phyloP scores from a whole-genome alignment of 2,329 filamentous ascomycete species.

The Cryphonectria naterciae region DNA sequence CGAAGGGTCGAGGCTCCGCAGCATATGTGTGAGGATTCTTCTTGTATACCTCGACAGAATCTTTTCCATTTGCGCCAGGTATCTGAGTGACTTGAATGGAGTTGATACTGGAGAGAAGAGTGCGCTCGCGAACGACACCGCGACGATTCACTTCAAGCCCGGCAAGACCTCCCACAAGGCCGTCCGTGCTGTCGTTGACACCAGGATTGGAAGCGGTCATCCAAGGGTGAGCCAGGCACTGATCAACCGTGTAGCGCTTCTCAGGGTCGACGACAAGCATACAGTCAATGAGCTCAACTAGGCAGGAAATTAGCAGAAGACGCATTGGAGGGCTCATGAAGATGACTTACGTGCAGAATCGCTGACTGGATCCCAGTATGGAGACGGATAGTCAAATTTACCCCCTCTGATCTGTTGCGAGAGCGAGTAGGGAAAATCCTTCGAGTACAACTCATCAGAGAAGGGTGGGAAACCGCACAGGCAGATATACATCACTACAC shows the following conservation, averaged over 20 bases:
- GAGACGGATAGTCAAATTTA: slow-evolving; percentile 91
- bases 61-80: slow-evolving; percentile 57
- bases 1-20: slow-evolving; percentile 68
- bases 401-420: slow-evolving; percentile 89
- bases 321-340: neutral
- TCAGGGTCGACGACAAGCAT: slow-evolving; percentile 92
- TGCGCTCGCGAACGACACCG: slow-evolving; percentile 80
- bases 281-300: slow-evolving; percentile 85
- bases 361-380: slow-evolving; percentile 90
- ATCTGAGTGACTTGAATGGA: slow-evolving; percentile 64
- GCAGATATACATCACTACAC: slow-evolving; percentile 97
- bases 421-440: slow-evolving; percentile 82
- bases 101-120: slow-evolving; percentile 81
- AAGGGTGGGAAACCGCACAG: slow-evolving; percentile 97
- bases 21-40: slow-evolving; percentile 61
- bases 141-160: slow-evolving; percentile 82
- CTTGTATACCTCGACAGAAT: slow-evolving; percentile 72
- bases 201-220: slow-evolving; percentile 65
- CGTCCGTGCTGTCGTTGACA: slow-evolving; percentile 85
- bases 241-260: slow-evolving; percentile 82
- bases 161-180: slow-evolving; percentile 83
- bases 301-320: slow-evolving; percentile 6
- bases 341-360: slow-evolving; percentile 70
- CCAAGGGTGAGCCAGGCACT: slow-evolving; percentile 93
- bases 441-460: slow-evolving; percentile 85